Evolutionary conservation across 768 basidiomycete genomes (phyloP), one percentile per base, ranked within the genome.

Genomic region (Russula compacta): DNA sequence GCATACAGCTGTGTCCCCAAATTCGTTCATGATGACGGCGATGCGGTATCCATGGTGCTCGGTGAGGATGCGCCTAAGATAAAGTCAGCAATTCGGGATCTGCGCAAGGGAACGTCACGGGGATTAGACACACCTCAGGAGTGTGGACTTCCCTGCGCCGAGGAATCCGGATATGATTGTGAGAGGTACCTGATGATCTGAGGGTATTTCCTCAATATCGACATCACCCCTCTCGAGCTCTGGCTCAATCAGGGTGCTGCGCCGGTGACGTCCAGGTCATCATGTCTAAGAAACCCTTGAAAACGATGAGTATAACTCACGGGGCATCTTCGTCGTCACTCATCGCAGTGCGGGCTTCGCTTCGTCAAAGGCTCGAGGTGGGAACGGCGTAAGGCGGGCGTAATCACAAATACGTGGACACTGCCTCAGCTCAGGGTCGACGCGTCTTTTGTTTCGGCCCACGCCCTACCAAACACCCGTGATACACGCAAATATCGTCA

Each of bases 11-110:
- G 94, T 94, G 70, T 97, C 94, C 9, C 93, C 95, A 70, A 98
- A 98, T 73, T 95, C 93, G 69, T 95, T 97, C 92, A 97, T 94
- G 64, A 95, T 97, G 21, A 99, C 95, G 5, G 95, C 95, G 58
- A 99, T 97, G 40, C 89, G 83, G 70, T 94, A 93, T 3, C 95
- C 95, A 80, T 98, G 95, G 42, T 85, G 79, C 69, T 93, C 92
- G 12, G 90, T 95, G 63, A 98, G 76, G 67, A 98, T 95, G 36
- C 94, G 86, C 67, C 86, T 89, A 32, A 21, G 64, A 15, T 52
- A 38, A 48, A 43, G n/a, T 49, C 44, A 38, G 17, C 21, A 15
- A 19, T 29, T 24, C 8, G 24, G 43, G 12, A 57, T 29, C 32
- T 17, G 42, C 40, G 33, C 35, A 39, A 53, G 14, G 21, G n/a